These are phyloP conservation scores for Chamaenerion angustifolium DNA, from an alignment of 345 rosid genomes.

Conservation along the genomic window DNA sequence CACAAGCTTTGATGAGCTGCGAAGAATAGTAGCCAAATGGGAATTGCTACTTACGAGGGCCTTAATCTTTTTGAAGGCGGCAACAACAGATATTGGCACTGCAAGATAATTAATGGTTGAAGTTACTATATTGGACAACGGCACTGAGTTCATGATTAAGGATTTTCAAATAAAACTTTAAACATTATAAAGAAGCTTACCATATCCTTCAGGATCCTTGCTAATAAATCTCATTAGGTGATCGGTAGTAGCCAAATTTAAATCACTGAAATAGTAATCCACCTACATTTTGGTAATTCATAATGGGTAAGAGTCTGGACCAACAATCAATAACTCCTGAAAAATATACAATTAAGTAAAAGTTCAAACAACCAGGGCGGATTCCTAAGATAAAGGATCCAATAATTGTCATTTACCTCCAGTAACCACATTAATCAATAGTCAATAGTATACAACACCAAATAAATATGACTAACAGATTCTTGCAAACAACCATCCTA, in stretches of 20 bases:
- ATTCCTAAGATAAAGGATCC: too few relatives aligned
- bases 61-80: conserved; percentile 92
- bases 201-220: conserved; percentile 98
- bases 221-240: conserved; percentile 85
- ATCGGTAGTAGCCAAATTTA: conserved; percentile 98
- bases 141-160: too few relatives aligned
- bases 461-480: too few relatives aligned
- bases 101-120: conserved; percentile 5
- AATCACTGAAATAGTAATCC: conserved; percentile 93
- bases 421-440: too few relatives aligned
- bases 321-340: too few relatives aligned
- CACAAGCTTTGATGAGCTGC: conserved; percentile 81
- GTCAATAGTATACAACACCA: too few relatives aligned
- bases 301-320: too few relatives aligned
- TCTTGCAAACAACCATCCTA: too few relatives aligned
- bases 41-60: conserved; percentile 51
- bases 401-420: too few relatives aligned
- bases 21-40: conserved; percentile 67
- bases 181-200: conserved; percentile 18
- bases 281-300: conserved; percentile 37
- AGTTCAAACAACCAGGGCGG: not conserved
- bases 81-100: conserved; percentile 90
- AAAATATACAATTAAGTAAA: not conserved
- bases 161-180: too few relatives aligned
- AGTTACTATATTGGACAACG: not conserved